A percentile compares a stretch with the other conserved stretches of the same genome.
phyloP scores from a whole-genome alignment of 1,139 yeast species.

The Diutina mesorugosa region DNA sequence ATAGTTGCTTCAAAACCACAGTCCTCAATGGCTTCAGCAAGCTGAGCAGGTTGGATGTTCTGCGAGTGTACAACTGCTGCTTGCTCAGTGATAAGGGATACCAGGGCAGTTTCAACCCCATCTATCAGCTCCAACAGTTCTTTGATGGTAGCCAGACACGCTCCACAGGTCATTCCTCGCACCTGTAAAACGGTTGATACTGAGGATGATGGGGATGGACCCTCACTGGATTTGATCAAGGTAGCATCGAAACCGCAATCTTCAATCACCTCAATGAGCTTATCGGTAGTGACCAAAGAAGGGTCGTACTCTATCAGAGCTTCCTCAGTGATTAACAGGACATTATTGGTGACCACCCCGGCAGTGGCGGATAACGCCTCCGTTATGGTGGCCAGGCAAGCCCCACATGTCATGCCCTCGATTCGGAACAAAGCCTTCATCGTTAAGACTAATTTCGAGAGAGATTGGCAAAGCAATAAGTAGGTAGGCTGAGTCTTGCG shows the following conservation, averaged over 20 bases:
- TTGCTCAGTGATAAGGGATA: constrained; percentile 25
- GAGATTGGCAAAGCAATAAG: neutral
- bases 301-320: constrained; percentile 41
- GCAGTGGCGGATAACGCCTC: constrained; percentile 30
- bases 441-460: neutral
- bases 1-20: constrained; percentile 23
- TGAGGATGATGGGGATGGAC: neutral
- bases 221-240: neutral
- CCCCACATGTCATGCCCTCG: constrained; percentile 81
- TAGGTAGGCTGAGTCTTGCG: neutral
- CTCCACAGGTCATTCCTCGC: constrained; percentile 28
- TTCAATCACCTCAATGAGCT: constrained; percentile 40
- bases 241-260: constrained; percentile 67
- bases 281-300: constrained; percentile 15
- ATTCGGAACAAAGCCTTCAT: constrained; percentile 18
- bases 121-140: constrained; percentile 10
- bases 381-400: constrained; percentile 60
- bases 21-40: constrained; percentile 15
- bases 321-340: constrained; percentile 65
- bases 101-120: constrained; percentile 16
- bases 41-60: neutral
- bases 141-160: constrained; percentile 21
- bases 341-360: constrained; percentile 40
- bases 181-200: constrained; percentile 4
- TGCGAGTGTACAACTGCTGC: constrained; percentile 15